These are phyloP conservation scores for Cornus controversa DNA, from an alignment of 148 eudicot species.

Conservation along the genomic window DNA sequence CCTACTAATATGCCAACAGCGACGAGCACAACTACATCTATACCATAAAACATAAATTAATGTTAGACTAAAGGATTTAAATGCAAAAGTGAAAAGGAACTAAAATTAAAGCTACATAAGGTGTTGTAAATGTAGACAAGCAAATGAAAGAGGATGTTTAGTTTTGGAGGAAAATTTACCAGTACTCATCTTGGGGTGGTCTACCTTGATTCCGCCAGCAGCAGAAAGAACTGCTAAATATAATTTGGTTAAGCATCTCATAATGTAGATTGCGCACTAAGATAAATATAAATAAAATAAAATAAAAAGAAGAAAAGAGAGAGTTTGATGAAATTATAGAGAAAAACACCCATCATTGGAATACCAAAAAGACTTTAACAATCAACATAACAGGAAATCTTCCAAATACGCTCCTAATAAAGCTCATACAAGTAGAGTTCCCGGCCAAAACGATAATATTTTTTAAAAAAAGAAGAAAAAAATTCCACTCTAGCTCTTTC, in stretches of 20 bases:
- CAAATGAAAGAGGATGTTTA: not conserved
- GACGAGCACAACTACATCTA: constrained; percentile 88
- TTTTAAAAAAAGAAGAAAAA: not conserved
- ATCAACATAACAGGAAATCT: not conserved
- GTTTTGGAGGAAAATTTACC: constrained; percentile 40
- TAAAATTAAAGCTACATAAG: not conserved
- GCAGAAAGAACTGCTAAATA: constrained; percentile 81
- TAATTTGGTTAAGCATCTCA: constrained; percentile 9
- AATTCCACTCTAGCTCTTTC: not conserved
- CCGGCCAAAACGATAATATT: too few relatives aligned
- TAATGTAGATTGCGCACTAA: too few relatives aligned
- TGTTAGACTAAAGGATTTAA: not conserved
- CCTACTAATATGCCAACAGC: constrained; percentile 88
- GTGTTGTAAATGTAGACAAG: not conserved
- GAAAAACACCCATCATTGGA: not conserved
- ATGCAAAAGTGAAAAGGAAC: constrained; percentile 3
- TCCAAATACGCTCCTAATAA: not conserved
- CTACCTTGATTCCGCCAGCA: constrained; percentile 89
- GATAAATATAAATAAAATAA: too few relatives aligned
- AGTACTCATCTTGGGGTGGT: constrained; percentile 76
- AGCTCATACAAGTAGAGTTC: not conserved
- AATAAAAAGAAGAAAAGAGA: too few relatives aligned
- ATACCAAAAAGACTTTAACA: not conserved
- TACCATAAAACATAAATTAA: constrained; percentile 18
- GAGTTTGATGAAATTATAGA: not conserved